Conservation (phyloP, 225 moss, liverwort and hornwort genomes). For the Physcomitrellopsis africana region DNA sequence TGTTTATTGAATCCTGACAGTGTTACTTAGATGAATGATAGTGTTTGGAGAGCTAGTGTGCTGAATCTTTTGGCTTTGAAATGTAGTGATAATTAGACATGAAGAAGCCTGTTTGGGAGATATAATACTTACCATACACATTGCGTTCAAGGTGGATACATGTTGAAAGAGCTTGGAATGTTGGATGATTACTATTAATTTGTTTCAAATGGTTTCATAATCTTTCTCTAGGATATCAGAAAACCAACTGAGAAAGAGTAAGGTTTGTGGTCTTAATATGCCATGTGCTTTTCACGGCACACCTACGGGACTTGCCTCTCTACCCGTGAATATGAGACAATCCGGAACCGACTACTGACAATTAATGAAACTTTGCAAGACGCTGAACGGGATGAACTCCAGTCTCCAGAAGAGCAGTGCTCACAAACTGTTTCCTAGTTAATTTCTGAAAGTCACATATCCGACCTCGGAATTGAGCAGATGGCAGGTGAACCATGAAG, state of each 20-base stretch:
- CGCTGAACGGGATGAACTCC: slow-evolving; percentile 29
- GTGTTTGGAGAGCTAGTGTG: too few species aligned
- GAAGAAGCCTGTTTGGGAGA: too few species aligned
- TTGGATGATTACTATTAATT: neutral
- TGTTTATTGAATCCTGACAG: too few species aligned
- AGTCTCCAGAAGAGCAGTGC: neutral
- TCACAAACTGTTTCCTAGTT: neutral
- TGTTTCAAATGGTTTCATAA: neutral
- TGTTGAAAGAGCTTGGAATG: neutral
- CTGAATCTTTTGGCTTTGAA: too few species aligned
- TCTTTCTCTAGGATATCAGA: neutral
- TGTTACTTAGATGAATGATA: too few species aligned
- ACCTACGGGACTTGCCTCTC: slow-evolving; percentile 41
- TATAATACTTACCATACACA: too few species aligned
- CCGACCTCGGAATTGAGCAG: slow-evolving; percentile 18
- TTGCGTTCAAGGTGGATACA: too few species aligned
- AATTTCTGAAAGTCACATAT: neutral
- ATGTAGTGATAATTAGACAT: too few species aligned
- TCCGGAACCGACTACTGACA: slow-evolving; percentile 37
- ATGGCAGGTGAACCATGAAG: slow-evolving; percentile 27
- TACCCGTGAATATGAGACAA: slow-evolving; percentile 43
- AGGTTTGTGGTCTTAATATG: neutral
- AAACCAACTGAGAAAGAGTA: neutral
- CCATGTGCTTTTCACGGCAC: slow-evolving; percentile 40
- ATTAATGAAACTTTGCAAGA: slow-evolving; percentile 14